Conservation (phyloP, 164 flowering plant genomes). For the Akebia trifoliata region DNA sequence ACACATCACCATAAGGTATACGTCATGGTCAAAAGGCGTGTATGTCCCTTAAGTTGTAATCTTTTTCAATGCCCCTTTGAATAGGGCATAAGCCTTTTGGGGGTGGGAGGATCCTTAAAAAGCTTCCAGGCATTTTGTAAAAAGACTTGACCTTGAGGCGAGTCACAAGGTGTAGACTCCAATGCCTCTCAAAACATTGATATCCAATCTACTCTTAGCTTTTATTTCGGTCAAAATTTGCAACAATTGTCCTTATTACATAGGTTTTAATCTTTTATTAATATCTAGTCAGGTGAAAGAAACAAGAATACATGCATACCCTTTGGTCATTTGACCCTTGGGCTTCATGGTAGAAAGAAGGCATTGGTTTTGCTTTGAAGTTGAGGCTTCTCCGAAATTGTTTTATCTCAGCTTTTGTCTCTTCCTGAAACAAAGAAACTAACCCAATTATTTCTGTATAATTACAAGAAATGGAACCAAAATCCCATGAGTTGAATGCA, state of each 20-base stretch:
- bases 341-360: constrained; percentile 57
- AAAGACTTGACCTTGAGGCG: no score
- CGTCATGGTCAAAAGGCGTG: no score
- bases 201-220: no score
- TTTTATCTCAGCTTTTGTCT: constrained; percentile 57
- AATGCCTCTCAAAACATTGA: no score
- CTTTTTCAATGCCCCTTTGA: no score
- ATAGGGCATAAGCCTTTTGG: no score
- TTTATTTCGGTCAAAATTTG: not conserved
- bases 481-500: not conserved
- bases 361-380: constrained; percentile 80
- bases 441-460: not conserved
- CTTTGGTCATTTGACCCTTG: constrained; percentile 33
- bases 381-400: constrained; percentile 59
- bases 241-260: not conserved
- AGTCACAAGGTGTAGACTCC: no score
- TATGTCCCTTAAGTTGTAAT: no score
- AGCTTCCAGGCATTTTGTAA: no score
- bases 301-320: constrained; percentile 35
- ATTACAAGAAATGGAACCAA: not conserved
- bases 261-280: not conserved
- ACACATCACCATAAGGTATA: no score
- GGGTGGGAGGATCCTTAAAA: no score
- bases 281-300: not conserved
- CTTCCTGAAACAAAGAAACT: constrained; percentile 46